Conservation (phyloP, 768 basidiomycete species). For the Amanita jacksonii region DNA sequence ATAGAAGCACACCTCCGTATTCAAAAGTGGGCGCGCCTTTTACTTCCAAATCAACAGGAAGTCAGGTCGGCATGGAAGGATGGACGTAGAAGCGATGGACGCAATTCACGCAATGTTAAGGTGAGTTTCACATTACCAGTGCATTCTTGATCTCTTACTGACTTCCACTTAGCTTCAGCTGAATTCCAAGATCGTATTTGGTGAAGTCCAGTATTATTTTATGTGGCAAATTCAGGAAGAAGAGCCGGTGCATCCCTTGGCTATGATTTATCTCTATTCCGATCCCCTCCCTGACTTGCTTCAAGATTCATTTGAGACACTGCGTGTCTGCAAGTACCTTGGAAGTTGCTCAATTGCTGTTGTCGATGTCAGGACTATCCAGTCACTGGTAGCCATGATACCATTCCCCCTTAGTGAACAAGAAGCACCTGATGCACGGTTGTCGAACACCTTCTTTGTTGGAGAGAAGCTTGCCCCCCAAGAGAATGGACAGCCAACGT, state of each 20-base stretch:
- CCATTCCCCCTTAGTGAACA: not conserved
- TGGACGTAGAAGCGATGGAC: not conserved
- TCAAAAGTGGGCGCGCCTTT: conserved; percentile 12
- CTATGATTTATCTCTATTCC: not conserved
- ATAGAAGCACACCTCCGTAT: not conserved
- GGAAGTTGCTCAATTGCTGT: not conserved
- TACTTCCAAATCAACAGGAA: conserved; percentile 14
- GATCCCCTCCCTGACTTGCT: not conserved
- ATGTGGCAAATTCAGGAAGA: not conserved
- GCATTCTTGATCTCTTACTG: not conserved
- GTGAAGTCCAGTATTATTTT: conserved; percentile 1
- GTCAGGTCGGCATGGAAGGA: conserved; percentile 14
- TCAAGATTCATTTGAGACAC: not conserved
- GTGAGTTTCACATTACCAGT: not conserved
- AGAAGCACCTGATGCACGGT: not conserved
- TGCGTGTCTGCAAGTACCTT: not conserved
- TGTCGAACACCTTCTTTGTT: not conserved
- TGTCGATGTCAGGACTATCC: not conserved
- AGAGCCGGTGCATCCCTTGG: conserved; percentile 1
- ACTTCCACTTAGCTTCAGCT: not conserved
- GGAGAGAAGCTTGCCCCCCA: conserved; percentile 2
- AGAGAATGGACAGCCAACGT: not conserved
- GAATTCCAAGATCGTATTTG: not conserved
- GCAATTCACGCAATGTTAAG: conserved; percentile 9
- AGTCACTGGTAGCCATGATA: not conserved